Conservation (phyloP, 495 filamentous ascomycete species). For the Xylaria intraflava region DNA sequence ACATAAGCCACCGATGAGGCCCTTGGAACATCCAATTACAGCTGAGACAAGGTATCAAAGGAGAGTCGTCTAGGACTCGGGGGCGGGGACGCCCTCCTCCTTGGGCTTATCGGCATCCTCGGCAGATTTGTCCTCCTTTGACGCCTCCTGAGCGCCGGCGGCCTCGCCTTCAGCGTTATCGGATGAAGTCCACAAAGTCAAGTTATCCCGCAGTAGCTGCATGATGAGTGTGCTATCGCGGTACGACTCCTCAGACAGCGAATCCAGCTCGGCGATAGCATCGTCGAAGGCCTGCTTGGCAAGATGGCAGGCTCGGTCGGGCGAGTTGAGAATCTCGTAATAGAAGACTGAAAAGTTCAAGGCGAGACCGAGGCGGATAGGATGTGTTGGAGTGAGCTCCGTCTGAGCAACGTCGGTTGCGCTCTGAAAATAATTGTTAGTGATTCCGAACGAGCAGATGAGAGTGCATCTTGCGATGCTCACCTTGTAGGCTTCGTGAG, state of each 20-base stretch:
- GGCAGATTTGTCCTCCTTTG: constrained; percentile 47
- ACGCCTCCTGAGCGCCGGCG: constrained; percentile 57
- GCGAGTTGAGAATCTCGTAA: constrained; percentile 99
- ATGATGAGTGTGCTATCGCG: constrained; percentile 99
- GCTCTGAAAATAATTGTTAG: constrained; percentile 49
- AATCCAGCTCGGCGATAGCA: constrained; percentile 98
- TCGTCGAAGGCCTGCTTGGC: constrained; percentile 99
- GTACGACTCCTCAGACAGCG: constrained; percentile 97
- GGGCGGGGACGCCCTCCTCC: constrained; percentile 43
- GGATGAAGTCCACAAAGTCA: constrained; percentile 98
- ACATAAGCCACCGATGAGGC: constrained; percentile 20
- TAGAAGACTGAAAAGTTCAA: constrained; percentile 99
- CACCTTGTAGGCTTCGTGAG: constrained; percentile 99
- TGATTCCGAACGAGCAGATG: neutral
- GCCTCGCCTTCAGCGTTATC: constrained; percentile 79
- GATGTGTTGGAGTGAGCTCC: constrained; percentile 95
- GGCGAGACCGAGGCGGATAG: constrained; percentile 95
- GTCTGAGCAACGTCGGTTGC: constrained; percentile 98
- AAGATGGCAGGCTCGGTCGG: constrained; percentile 96
- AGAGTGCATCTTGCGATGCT: neutral
- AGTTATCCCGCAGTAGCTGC: constrained; percentile 98
- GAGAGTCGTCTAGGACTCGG: constrained; percentile 25
- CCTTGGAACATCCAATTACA: constrained; percentile 22
- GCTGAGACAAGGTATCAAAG: constrained; percentile 23
- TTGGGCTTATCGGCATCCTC: constrained; percentile 48